Percentiles rank a stretch among this genome's conserved stretches.
phyloP scores from a whole-genome alignment of 2,329 filamentous ascomycete species.

The Beauveria scarabaeidicola region DNA sequence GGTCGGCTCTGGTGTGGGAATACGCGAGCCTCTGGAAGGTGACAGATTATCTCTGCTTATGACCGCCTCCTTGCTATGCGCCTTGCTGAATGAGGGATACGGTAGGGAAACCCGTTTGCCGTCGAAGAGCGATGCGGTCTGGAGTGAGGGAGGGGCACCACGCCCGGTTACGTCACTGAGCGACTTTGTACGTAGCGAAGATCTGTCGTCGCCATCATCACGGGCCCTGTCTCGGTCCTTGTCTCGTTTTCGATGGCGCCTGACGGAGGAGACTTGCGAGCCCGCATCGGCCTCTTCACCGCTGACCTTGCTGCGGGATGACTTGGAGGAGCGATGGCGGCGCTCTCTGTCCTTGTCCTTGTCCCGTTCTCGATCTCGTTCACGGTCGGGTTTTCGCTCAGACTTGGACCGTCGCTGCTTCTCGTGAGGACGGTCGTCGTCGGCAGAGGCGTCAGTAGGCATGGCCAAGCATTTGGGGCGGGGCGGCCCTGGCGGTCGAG shows the following conservation, averaged over 20 bases:
- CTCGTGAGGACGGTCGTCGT: slow-evolving; percentile 31
- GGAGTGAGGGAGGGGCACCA: slow-evolving; percentile 20
- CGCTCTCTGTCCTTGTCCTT: slow-evolving; percentile 25
- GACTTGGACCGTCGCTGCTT: slow-evolving; percentile 32
- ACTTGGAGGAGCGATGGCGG: slow-evolving; percentile 32
- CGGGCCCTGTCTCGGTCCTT: slow-evolving; percentile 20
- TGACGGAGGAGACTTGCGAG: slow-evolving; percentile 28
- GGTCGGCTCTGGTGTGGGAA: slow-evolving; percentile 62
- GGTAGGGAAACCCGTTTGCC: slow-evolving; percentile 49
- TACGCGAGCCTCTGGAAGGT: slow-evolving; percentile 29
- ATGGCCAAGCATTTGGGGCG: slow-evolving; percentile 21
- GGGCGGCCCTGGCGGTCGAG: not conserved
- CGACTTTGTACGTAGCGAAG: slow-evolving; percentile 21
- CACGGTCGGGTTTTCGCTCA: slow-evolving; percentile 28
- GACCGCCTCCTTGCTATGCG: slow-evolving; percentile 81
- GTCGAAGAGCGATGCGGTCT: slow-evolving; percentile 17
- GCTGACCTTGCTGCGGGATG: slow-evolving; percentile 33
- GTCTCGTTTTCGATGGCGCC: slow-evolving; percentile 25
- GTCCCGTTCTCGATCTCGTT: slow-evolving; percentile 23
- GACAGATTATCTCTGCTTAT: slow-evolving; percentile 49
- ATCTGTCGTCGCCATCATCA: slow-evolving; percentile 13
- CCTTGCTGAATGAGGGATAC: slow-evolving; percentile 81
- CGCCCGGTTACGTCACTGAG: slow-evolving; percentile 44
- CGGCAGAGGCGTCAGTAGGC: slow-evolving; percentile 29
- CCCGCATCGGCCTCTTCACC: slow-evolving; percentile 32